These are phyloP conservation scores for Cladobotryum mycophilum DNA, from an alignment of 2,329 filamentous ascomycete genomes.

Conservation along the genomic window DNA sequence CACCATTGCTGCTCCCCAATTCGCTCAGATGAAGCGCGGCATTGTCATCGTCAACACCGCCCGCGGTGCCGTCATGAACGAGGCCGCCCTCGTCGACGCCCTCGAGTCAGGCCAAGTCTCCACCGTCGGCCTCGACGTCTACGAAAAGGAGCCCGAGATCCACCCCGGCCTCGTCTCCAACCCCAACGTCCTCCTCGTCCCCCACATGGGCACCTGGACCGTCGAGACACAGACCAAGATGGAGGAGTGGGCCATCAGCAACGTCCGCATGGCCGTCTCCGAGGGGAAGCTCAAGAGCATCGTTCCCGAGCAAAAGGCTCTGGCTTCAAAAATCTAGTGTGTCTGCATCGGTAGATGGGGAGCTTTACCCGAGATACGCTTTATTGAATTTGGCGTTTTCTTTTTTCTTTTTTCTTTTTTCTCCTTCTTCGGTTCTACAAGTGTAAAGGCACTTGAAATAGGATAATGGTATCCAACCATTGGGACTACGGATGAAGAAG, in stretches of 20 bases:
- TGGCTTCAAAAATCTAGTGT: too few species aligned
- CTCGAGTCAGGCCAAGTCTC: constrained; percentile 63
- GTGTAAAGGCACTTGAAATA: too few species aligned
- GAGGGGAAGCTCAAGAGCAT: constrained; percentile 58
- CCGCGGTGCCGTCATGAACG: constrained; percentile 75
- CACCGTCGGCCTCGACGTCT: constrained; percentile 73
- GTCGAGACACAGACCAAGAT: constrained; percentile 59
- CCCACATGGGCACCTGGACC: constrained; percentile 83
- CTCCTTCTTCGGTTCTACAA: too few species aligned
- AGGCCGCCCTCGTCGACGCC: constrained; percentile 69
- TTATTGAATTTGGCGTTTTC: too few species aligned
- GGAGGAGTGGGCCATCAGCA: constrained; percentile 71
- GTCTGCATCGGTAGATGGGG: too few species aligned
- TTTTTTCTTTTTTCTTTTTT: too few species aligned
- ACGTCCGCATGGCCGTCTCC: constrained; percentile 58
- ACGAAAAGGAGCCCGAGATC: constrained; percentile 71
- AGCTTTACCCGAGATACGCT: too few species aligned
- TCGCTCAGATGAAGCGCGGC: constrained; percentile 70
- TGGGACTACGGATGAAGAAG: too few species aligned
- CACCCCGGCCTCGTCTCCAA: constrained; percentile 68
- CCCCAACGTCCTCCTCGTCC: constrained; percentile 65
- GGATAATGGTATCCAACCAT: too few species aligned
- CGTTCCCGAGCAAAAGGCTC: constrained; percentile 60
- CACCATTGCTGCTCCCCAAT: constrained; percentile 65
- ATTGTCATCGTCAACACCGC: constrained; percentile 78